Conservation (phyloP, 495 filamentous ascomycete species). For the Durotheca rogersii region DNA sequence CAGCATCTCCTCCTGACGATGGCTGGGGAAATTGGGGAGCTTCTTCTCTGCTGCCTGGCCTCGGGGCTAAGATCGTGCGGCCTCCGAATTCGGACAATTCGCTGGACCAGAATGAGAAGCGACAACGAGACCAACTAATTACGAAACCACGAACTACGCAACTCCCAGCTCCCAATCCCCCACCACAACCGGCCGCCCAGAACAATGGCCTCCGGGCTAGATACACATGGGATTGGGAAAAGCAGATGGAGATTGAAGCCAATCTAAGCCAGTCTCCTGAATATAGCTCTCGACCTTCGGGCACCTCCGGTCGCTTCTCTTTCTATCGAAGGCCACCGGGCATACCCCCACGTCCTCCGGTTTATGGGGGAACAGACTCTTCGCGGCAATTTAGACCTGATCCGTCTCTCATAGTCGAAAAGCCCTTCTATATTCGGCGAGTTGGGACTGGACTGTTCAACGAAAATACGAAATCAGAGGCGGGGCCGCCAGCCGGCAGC, state of each 20-base stretch:
- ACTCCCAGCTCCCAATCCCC: slow-evolving; percentile 5
- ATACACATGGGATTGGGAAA: slow-evolving; percentile 21
- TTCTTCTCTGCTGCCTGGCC: background rate
- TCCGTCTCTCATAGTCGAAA: too few species aligned
- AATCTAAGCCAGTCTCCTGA: background rate
- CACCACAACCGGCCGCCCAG: background rate
- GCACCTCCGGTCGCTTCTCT: too few species aligned
- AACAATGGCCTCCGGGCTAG: slow-evolving; percentile 6
- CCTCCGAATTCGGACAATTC: slow-evolving; percentile 9
- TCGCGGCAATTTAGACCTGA: too few species aligned
- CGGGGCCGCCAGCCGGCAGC: too few species aligned
- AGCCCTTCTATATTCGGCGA: too few species aligned
- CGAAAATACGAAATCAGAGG: too few species aligned
- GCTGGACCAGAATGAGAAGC: slow-evolving; percentile 18
- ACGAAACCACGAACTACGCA: slow-evolving; percentile 6
- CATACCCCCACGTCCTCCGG: too few species aligned
- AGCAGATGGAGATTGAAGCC: slow-evolving; percentile 18
- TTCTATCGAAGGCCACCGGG: too few species aligned
- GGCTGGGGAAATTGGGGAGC: slow-evolving; percentile 23
- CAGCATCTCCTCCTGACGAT: background rate
- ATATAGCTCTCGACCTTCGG: background rate
- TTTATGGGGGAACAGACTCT: too few species aligned
- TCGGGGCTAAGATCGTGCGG: slow-evolving; percentile 5
- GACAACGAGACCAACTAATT: slow-evolving; percentile 21
- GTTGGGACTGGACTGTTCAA: too few species aligned